phyloP scores from a whole-genome alignment of 1,284 basidiomycete species.

The Ceratobasidium sp. region DNA sequence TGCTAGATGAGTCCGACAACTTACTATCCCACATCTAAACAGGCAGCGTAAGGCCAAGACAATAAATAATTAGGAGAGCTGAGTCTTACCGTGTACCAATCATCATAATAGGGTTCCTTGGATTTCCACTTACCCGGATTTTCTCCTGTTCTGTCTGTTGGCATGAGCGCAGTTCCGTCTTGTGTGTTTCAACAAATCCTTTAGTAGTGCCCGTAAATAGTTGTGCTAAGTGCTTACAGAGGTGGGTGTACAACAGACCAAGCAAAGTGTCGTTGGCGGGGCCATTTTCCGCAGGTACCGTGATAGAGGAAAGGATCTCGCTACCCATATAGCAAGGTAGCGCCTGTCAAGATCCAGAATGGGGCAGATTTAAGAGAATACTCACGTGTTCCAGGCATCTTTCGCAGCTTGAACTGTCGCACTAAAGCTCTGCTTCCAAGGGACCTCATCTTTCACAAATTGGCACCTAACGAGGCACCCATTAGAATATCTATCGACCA shows the following conservation, averaged over 20 bases:
- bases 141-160: conserved; percentile 28
- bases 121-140: conserved; percentile 34
- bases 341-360: not conserved
- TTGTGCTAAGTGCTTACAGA: conserved; percentile 8
- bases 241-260: conserved; percentile 21
- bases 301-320: conserved; percentile 33
- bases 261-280: conserved; percentile 20
- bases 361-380: not conserved
- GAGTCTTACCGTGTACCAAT: conserved; percentile 32
- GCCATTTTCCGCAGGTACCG: conserved; percentile 24
- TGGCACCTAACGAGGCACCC: conserved; percentile 24
- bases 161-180: conserved; percentile 33
- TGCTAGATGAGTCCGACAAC: not conserved
- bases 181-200: not conserved
- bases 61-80: not conserved
- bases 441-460: conserved; percentile 29
- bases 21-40: conserved; percentile 37
- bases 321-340: not conserved
- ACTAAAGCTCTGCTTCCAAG: conserved; percentile 27
- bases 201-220: not conserved
- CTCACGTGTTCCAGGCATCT: conserved; percentile 30
- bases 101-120: conserved; percentile 31
- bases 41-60: not conserved
- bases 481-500: too few species aligned
- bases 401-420: conserved; percentile 12